phyloP scores from a whole-genome alignment of 371 early-diverging fungal species.

The Pancytospora philotis region DNA sequence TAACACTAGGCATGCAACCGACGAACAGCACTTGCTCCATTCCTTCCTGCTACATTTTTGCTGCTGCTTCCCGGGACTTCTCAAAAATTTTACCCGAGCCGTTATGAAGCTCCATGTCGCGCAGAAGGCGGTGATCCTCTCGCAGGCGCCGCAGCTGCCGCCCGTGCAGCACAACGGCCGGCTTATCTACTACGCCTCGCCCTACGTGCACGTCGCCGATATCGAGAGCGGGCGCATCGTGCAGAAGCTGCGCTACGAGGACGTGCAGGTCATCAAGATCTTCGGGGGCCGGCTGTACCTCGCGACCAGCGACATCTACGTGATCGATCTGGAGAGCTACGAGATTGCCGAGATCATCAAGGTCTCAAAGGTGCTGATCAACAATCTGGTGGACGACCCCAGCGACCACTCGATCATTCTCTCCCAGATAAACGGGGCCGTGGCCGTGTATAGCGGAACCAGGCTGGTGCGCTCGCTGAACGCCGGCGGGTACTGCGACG shows the following conservation, averaged over 20 bases:
- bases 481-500: neutral
- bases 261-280: slow-evolving; percentile 8
- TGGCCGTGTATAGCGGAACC: neutral
- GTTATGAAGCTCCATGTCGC: slow-evolving; percentile 11
- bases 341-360: slow-evolving; percentile 15
- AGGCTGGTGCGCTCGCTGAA: neutral
- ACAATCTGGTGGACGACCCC: neutral
- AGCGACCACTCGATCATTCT: neutral
- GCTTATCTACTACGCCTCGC: neutral
- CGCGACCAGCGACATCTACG: slow-evolving; percentile 11
- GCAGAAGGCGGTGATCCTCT: neutral
- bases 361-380: neutral
- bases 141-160: neutral
- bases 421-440: neutral
- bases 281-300: slow-evolving; percentile 6
- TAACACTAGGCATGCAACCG: no score
- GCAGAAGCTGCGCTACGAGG: slow-evolving; percentile 9
- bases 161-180: neutral
- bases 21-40: no score
- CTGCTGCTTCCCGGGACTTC: no score
- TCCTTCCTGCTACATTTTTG: no score
- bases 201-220: neutral
- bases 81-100: no score
- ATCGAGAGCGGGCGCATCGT: neutral
- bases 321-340: slow-evolving; percentile 10